These are phyloP conservation scores for Linnemannia elongata DNA, from an alignment of 192 early-diverging fungal genomes.

Conservation along the genomic window DNA sequence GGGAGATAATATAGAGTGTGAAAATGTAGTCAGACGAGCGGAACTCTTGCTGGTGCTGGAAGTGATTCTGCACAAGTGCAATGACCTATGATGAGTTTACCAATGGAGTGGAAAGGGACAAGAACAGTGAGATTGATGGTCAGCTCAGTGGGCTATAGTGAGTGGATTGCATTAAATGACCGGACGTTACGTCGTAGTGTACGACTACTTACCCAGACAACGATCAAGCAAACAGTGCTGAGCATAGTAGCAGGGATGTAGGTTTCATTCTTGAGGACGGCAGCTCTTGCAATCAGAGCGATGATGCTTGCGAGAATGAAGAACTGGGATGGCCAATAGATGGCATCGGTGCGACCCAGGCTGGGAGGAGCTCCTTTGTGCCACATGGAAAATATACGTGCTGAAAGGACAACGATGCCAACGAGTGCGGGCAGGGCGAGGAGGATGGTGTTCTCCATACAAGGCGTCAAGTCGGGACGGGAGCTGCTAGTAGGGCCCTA, in stretches of 20 bases:
- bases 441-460: slow-evolving; percentile 49
- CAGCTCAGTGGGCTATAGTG: not conserved
- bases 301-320: slow-evolving; percentile 29
- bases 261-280: slow-evolving; percentile 5
- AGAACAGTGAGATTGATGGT: not conserved
- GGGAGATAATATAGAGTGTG: slow-evolving; percentile 28
- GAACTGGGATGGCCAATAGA: slow-evolving; percentile 52
- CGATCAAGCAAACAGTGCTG: slow-evolving; percentile 22
- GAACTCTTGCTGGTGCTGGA: slow-evolving; percentile 33
- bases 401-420: slow-evolving; percentile 19
- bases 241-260: slow-evolving; percentile 44
- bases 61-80: slow-evolving; percentile 31
- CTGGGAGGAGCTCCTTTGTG: slow-evolving; percentile 27
- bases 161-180: too few species aligned
- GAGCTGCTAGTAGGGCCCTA: slow-evolving; percentile 43
- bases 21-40: slow-evolving; percentile 40
- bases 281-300: slow-evolving; percentile 37
- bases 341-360: slow-evolving; percentile 35
- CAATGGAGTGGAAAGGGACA: not conserved
- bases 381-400: slow-evolving; percentile 14
- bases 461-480: slow-evolving; percentile 28
- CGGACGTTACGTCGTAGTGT: not conserved
- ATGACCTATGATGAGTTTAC: not conserved
- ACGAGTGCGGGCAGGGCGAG: slow-evolving; percentile 27
- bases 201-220: slow-evolving; percentile 23